Evolutionary conservation across 2,329 filamentous ascomycete genomes (phyloP), one percentile per base, ranked within the genome.

Genomic region (Hypomyces rosellus): DNA sequence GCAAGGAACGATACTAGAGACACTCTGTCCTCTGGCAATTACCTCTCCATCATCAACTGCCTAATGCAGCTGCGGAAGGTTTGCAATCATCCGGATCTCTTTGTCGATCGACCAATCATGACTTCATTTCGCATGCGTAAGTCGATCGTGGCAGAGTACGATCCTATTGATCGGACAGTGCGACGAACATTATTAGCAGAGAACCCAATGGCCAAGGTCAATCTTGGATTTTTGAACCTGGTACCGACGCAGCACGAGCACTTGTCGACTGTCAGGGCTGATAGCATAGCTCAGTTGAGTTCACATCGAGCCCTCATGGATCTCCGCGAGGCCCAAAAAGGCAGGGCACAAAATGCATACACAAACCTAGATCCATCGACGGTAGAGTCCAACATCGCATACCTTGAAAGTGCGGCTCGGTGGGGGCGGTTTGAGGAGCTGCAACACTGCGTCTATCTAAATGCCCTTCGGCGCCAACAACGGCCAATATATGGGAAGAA

Each of bases 21-120:
- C 53, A 96, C 91, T 0, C 74, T 99, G 15, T 82, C 89, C 3
- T 95, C 89, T 1, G 93, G 93, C 25, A 99, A 97, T 62, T 96
- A 96, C 65, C 82, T 99, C 56, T 96, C 90, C 15, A 96, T 99
- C 65, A 97, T 97, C 70, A 96, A 96, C 65, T 97, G 95, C 67
- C 73, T 99, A 46, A 96, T 99, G 90, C 93, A 96, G 65, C 76
- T 99, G 48, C 84, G 93, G 45, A 96, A 97, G 66, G 95, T 99
- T 46, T 99, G 93, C 76, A 99, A 99, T 59, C 93, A 99, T 63
- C 95, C 93, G 0, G 93, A 99, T 69, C 77, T 99, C 8, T 99
- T 99, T 61, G 88, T 97, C 59, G 95, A 95, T 52, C 83, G 93
- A 14, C 91, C 90, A 1, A 97, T 99, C 61, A 93, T 95, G 70